A percentile compares a stretch with the other conserved stretches of the same genome.
These are phyloP conservation scores for Polyplosphaeria fusca DNA, from an alignment of 495 filamentous ascomycete species.

Conservation along the genomic window DNA sequence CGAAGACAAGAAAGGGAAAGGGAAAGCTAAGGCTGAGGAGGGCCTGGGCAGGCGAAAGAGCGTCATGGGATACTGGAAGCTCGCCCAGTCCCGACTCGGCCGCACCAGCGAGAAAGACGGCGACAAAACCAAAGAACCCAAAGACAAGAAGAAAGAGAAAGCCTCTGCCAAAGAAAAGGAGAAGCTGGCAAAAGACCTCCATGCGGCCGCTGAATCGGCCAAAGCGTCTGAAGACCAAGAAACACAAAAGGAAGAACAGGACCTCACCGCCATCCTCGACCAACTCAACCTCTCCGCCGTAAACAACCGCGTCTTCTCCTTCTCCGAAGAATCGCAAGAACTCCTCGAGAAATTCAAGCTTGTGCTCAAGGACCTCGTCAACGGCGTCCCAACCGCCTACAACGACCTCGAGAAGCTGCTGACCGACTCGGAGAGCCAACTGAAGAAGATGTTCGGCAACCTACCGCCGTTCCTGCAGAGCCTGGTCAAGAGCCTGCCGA, in stretches of 20 bases:
- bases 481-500: constrained; percentile 78
- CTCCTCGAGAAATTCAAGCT: constrained; percentile 79
- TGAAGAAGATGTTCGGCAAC: constrained; percentile 71
- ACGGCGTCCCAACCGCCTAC: constrained; percentile 89
- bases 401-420: constrained; percentile 80
- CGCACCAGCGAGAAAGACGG: constrained; percentile 5
- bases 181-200: constrained; percentile 44
- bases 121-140: constrained; percentile 4
- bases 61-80: constrained; percentile 28
- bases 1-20: constrained; percentile 4
- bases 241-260: constrained; percentile 61
- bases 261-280: constrained; percentile 73
- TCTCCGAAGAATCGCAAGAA: constrained; percentile 74
- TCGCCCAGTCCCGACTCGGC: constrained; percentile 20
- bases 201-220: constrained; percentile 51
- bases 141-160: constrained; percentile 32
- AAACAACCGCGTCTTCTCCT: constrained; percentile 77
- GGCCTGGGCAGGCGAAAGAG: constrained; percentile 14
- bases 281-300: constrained; percentile 73
- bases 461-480: constrained; percentile 83
- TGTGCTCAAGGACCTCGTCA: constrained; percentile 85
- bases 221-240: constrained; percentile 44
- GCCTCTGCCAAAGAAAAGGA: constrained; percentile 11
- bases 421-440: constrained; percentile 69
- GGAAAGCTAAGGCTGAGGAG: constrained; percentile 1